Evolutionary conservation across 192 early-diverging fungal species (phyloP), one percentile per base, ranked within the genome.

Genomic region (Podila verticillata): DNA sequence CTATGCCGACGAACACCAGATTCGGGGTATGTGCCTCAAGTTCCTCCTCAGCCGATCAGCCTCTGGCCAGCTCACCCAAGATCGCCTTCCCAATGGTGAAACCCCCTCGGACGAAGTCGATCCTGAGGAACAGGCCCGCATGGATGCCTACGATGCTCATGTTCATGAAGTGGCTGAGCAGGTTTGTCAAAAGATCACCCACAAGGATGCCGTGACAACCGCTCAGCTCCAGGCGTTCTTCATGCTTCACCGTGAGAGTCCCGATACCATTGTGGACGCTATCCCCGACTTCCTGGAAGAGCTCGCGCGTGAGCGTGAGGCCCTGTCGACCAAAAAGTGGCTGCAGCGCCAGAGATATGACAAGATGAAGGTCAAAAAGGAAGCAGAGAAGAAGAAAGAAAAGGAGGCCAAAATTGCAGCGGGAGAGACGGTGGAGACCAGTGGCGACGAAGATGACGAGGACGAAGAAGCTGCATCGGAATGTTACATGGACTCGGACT

Each of bases 1-100:
- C 13, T 82, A 85, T 70, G 84, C 85, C 0, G 75, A 85, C 28
- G 65, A 83, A 36, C 71, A 68, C 36, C 86, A 87, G 67, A 73
- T 86, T 29, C 56, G 60, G 0, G 72, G 73, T 4, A 84, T 87
- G 82, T 87, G 73, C 80, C 61, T 80, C 29, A 80, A 80, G 61
- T 80, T 80, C 66, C 64, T 72, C 61, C 56, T 80, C 7, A 80
- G 77, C 32, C 65, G 77, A 12, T 72, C 77, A 2, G 31, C 70
- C 10, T 31, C 51, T 51, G 70, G 65, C 6, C 64, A 54, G 49
- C 3, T 7, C 22, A 19, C 4, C 17, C 17, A 51, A 6, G 49
- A 51, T 2, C 20, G 2, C 22, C 20, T 19, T 6, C 20, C 17
- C 49, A 51, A 51, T 0, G 20, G 5, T 13, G 57, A 32, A 28